These are phyloP conservation scores for Tremella mesenterica DNA, from an alignment of 768 basidiomycete genomes.

Conservation along the genomic window DNA sequence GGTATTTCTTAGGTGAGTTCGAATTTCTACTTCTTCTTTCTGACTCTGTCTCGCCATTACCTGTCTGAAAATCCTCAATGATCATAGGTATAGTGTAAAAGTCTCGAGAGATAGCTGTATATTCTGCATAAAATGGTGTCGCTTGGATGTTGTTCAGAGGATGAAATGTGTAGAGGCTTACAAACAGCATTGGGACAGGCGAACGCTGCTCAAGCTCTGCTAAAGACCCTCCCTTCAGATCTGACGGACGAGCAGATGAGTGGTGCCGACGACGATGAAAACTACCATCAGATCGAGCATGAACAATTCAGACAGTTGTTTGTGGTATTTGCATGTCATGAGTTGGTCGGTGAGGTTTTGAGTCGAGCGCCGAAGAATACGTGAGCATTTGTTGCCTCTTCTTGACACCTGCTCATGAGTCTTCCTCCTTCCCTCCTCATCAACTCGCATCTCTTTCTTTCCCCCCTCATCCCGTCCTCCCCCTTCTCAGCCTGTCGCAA, in stretches of 20 bases:
- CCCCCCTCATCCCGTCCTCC: not conserved
- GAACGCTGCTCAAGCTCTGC: conserved; percentile 51
- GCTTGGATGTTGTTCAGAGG: too few species aligned
- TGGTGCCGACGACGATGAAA: conserved; percentile 13
- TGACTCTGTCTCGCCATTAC: not conserved
- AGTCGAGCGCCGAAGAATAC: conserved; percentile 28
- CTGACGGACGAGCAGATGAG: conserved; percentile 12
- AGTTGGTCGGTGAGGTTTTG: conserved; percentile 28
- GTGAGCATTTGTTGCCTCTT: conserved; percentile 9
- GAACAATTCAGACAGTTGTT: conserved; percentile 30
- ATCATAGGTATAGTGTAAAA: not conserved
- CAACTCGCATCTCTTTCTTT: not conserved
- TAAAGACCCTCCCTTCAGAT: conserved; percentile 32
- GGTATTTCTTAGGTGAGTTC: conserved; percentile 75
- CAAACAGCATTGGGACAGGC: conserved; percentile 62
- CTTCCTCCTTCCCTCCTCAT: not conserved
- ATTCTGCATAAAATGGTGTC: too few species aligned
- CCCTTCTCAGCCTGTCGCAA: not conserved
- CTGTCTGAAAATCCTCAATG: not conserved
- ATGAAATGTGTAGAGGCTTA: not conserved
- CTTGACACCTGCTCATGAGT: not conserved
- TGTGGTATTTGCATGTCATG: conserved; percentile 30
- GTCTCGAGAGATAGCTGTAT: too few species aligned
- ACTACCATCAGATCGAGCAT: conserved; percentile 30
- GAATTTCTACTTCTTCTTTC: not conserved